Base-by-base conservation (phyloP, 2,329 filamentous ascomycete genomes). In the Botrytis tulipae region DNA sequence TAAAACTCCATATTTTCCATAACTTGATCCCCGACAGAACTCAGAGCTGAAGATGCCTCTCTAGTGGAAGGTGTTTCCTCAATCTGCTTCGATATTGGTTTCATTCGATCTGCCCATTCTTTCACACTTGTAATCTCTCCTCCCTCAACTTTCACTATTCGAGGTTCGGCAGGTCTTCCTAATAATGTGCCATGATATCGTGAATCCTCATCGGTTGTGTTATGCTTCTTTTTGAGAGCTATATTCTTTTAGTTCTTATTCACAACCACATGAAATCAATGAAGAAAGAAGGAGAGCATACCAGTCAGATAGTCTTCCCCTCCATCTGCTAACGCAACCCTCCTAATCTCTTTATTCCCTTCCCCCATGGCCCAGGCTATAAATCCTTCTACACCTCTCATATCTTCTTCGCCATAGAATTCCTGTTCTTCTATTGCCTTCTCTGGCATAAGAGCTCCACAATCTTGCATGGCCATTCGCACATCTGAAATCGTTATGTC, bases 221-320 rank as follows among this genome's bases (percentile, higher is more conserved):
- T 94, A 82, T 97, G 93, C 80, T 97, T 97, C 83, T 95, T 96
- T 83, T 97, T 98, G 60, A 98, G 84, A 7, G 90, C 92, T 93
- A 76, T 25, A 78, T 72, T 79, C 75, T 51, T 66, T 80, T 71
- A 79, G 70, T 40, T 69, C 22, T 12, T 73, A 29, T 62, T 16
- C 74, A 29, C 57, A 75, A 29, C n/a, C 46, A 74, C 7, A 10
- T 25, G 8, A 32, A 42, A 14, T 20, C 61, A n/a, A 18, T 10
- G 5, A 29, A 22, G 29, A n/a, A 40, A 22, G 29, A 74, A 3
- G 70, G 73, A 65, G 40, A 63, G 32, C 44, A 57, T 42, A 92
- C 90, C 87, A 73, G 87, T 89, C 29, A 95, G 80, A 79, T 92
- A 95, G 81, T 95, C 92, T 35, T 89, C 90, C 73, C 88, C 89